phyloP scores from a whole-genome alignment of 2,329 filamentous ascomycete genomes.

The Hymenoscyphus fraxineus region DNA sequence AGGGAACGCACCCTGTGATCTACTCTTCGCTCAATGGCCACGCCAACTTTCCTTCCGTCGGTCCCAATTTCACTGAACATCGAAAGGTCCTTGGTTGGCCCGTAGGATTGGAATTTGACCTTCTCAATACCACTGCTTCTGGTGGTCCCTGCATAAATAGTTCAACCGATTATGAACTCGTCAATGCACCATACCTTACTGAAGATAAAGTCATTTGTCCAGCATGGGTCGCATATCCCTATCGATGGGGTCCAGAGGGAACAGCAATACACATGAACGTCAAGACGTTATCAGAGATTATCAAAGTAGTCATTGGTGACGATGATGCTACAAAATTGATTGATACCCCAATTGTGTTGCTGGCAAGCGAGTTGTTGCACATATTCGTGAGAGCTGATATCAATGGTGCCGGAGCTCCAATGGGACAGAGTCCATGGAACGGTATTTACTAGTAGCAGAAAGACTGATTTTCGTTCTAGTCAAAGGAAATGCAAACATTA shows the following conservation, averaged over 20 bases:
- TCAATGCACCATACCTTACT: conserved; percentile 21
- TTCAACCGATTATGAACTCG: conserved; percentile 17
- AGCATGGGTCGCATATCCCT: conserved; percentile 25
- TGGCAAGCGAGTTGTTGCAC: conserved; percentile 23
- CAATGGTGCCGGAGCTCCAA: conserved; percentile 23
- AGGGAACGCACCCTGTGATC: conserved; percentile 22
- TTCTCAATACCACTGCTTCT: conserved; percentile 22
- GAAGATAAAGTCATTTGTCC: conserved; percentile 19
- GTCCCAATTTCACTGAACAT: conserved; percentile 22
- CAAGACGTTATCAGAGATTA: conserved; percentile 19
- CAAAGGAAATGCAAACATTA: not conserved
- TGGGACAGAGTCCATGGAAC: conserved; percentile 21
- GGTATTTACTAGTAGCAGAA: conserved; percentile 20
- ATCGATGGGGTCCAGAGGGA: conserved; percentile 27
- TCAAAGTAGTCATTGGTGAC: conserved; percentile 20
- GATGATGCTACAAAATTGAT: conserved; percentile 12
- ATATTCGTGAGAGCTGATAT: conserved; percentile 26
- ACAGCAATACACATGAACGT: conserved; percentile 23
- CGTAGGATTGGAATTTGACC: conserved; percentile 22
- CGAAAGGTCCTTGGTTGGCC: conserved; percentile 20
- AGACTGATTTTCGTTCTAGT: not conserved
- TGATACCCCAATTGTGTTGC: conserved; percentile 18
- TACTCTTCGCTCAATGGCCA: conserved; percentile 26
- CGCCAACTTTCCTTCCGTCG: conserved; percentile 21
- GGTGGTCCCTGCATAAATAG: conserved; percentile 17